phyloP scores from a whole-genome alignment of 1,139 yeast species.

The Candida anutae region DNA sequence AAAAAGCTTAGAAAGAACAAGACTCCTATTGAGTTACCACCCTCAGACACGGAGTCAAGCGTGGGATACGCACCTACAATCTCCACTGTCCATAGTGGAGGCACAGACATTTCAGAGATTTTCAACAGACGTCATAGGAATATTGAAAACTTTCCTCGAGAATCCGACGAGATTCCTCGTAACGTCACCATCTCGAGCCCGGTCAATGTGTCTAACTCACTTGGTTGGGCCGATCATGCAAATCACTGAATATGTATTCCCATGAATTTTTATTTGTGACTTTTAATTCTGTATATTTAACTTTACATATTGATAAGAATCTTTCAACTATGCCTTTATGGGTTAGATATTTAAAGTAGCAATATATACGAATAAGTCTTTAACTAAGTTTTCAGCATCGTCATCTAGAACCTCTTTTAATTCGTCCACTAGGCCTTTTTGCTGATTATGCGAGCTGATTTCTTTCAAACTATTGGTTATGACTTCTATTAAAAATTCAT shows the following conservation, averaged over 20 bases:
- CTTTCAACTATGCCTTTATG: too few species aligned
- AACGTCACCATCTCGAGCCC: slow-evolving; percentile 36
- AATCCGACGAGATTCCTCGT: slow-evolving; percentile 5
- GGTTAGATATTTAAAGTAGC: too few species aligned
- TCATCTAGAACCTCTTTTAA: slow-evolving; percentile 49
- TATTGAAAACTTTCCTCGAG: slow-evolving; percentile 9
- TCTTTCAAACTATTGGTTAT: slow-evolving; percentile 29
- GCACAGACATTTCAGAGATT: slow-evolving; percentile 21
- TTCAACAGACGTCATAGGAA: slow-evolving; percentile 23
- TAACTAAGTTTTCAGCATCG: slow-evolving; percentile 41
- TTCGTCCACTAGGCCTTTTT: slow-evolving; percentile 31
- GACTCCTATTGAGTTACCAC: slow-evolving; percentile 30
- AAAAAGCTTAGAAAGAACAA: slow-evolving; percentile 30
- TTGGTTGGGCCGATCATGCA: slow-evolving; percentile 30
- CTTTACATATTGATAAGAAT: too few species aligned
- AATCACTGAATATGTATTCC: slow-evolving; percentile 1
- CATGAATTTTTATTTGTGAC: slow-evolving; percentile 2
- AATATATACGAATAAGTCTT: too few species aligned
- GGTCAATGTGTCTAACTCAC: slow-evolving; percentile 38
- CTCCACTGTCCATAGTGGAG: slow-evolving; percentile 1
- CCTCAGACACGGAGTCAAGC: slow-evolving; percentile 35
- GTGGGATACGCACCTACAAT: background rate
- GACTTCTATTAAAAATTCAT: slow-evolving; percentile 40
- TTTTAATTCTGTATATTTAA: too few species aligned
- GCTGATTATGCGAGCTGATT: slow-evolving; percentile 17